Evolutionary conservation across 441 rosid species (phyloP), one percentile per base, ranked within the genome.

Genomic region (Viola pubescens): DNA sequence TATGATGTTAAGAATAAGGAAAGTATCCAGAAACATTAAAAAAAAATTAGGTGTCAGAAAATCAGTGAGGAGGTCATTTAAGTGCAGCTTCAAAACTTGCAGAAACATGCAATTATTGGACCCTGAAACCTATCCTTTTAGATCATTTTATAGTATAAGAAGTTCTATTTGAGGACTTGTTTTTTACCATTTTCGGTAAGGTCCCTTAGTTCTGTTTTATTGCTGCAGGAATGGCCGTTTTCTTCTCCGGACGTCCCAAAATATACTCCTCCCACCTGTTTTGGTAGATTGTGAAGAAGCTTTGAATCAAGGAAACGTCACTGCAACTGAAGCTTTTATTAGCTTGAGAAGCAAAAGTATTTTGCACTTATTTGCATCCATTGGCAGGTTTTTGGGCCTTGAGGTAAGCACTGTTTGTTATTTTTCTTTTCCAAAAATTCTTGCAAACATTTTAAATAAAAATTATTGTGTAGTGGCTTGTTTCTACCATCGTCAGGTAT

Each of bases 311-410:
- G 98, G 96, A 69, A 91, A 78, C 63, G 78, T 69, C 69, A 73
- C 83, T 68, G 91, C 96, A 7, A 81, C 77, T 64, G 98, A 94
- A 60, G 87, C 82, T 75, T 94, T 94, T 66, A 77, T 68, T 48
- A 84, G 79, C 81, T 76, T 88, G 81, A 79, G 99, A 76, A 94
- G 79, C 80, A 89, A 84, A 82, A 91, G 99, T 71, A 83, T 94
- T 59, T 70, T 88, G 78, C 94, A 87, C 62, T 75, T 91, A 48
- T 82, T 88, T 74, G 95, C 99, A 59, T 80, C 94, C 59, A 77
- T 85, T 75, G 95, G 95, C 74, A 85, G 85, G 69, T 94, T 88
- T 68, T 83, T 94, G 69, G 99, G 98, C 71, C 98, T 94, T 11
- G 84, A 82, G 95, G 99, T 87, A 82, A 61, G 45, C 34, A 2